Evolutionary conservation across 805 yeast genomes (phyloP), one percentile per base, ranked within the genome.

Genomic region (Cyberlindnera euphorbiae): DNA sequence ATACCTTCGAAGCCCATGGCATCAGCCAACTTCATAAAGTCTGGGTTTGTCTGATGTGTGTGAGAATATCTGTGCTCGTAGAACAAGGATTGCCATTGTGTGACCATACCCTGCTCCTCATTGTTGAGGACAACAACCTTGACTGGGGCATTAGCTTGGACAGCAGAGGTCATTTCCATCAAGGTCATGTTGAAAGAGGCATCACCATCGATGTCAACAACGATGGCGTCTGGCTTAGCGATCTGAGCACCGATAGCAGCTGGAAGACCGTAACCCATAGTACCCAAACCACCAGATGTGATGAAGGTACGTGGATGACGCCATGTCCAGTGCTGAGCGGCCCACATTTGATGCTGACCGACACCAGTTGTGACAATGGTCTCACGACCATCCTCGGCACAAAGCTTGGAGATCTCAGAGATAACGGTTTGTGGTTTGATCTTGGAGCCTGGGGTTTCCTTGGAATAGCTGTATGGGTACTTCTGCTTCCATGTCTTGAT

Each of bases 301-400:
- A 90, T 83, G 69, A 93, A 82, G 33, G 94, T 73, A 63, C 97
- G 79, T 53, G 98, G 98, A 45, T 75, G 67, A 44, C 79, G 82
- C 96, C 97, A 90, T 35, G 88, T 77, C 78, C 84, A 89, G 64
- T 88, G 89, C 69, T 93, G 98, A 19, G 97, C 97, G 26, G 97
- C 94, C 98, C 98, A 90, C 98, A 90, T 90, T 71, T 90, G 98
- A 73, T 90, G 98, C 72, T 93, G 98, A 43, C 98, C 98, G 35
- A 93, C 97, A 73, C 98, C 98, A 25, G 98, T 93, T 36, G 97
- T 83, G 52, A 90, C 82, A 52, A 89, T 77, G 41, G 86, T 88
- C 51, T 84, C 89, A 56, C 77, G 84, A 46, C 69, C 70, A 38
- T 73, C 71, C 36, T 67, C 74, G 33, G 66, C 62, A 22, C 88